Evolutionary conservation across 2,329 filamentous ascomycete genomes (phyloP), one percentile per base, ranked within the genome.

Genomic region (Shiraia bambusicola): DNA sequence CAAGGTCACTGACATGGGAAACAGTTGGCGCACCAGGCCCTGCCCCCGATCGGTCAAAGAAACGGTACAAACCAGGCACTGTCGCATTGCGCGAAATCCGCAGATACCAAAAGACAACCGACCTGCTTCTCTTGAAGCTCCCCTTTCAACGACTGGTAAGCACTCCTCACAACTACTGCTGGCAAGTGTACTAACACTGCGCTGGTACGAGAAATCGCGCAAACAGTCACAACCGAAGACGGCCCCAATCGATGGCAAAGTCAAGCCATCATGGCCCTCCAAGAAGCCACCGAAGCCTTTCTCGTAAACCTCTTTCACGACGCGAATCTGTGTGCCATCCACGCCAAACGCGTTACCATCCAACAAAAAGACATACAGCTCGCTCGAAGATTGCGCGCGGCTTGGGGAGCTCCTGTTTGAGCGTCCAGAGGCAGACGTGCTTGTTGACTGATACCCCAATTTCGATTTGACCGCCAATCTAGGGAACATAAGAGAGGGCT

Each of bases 291-390:
- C 57, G 93, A 98, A 80, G 95, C 93, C 2, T 97, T 96, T 78
- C 87, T 98, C 66, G 91, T 97, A 75, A 95, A 91, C 31, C 86
- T 97, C 56, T 97, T 97, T 65, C 91, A 97, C 76, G 92, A 97
- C 72, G 96, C 92, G 77, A 97, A 97, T 80, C 78, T 95, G 38
- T 97, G 92, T 77, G 92, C 93, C 69, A 95, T 97, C 74, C 93
- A 97, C 77, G 92, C 93, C 76, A 97, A 97, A 84, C 90, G 93
- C 78, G 93, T 97, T 69, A 97, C 92, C 68, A 97, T 97, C 76
- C 92, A 92, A 76, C 85, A 84, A 70, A 96, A 96, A 81, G 92
- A 96, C 66, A 96, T 97, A 70, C 92, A 97, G 77, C 84, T 97
- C 36, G 91, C 92, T 66, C 87, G 93, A 61, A 88, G 93, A 67